These are phyloP conservation scores for Ramalina intermedia DNA, from an alignment of 495 filamentous ascomycete genomes.

Conservation along the genomic window DNA sequence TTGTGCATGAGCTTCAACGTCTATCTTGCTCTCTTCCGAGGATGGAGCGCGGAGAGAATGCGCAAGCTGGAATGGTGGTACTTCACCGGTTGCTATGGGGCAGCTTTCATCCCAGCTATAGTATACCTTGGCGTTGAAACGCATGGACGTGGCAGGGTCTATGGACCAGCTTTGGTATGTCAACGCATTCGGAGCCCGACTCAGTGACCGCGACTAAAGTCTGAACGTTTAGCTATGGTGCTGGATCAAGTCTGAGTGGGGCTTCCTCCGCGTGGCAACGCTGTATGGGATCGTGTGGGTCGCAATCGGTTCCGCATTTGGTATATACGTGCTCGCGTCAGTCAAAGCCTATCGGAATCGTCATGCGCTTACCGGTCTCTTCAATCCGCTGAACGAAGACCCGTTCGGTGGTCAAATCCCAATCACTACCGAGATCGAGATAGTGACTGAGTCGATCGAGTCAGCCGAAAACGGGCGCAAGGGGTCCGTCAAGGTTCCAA, in stretches of 20 bases:
- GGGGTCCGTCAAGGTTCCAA: neutral
- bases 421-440: constrained; percentile 40
- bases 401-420: constrained; percentile 40
- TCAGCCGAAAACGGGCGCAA: constrained; percentile 1
- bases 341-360: constrained; percentile 48
- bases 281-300: constrained; percentile 84
- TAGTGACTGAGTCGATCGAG: constrained; percentile 6
- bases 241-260: constrained; percentile 57
- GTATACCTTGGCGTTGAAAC: constrained; percentile 49
- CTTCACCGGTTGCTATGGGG: constrained; percentile 55
- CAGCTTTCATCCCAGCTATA: constrained; percentile 58
- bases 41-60: constrained; percentile 53
- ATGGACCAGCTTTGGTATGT: constrained; percentile 55
- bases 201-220: too few species aligned
- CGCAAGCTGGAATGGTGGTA: constrained; percentile 61
- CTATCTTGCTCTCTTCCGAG: constrained; percentile 70
- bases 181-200: too few species aligned
- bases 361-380: constrained; percentile 30
- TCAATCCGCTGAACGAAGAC: constrained; percentile 30
- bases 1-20: constrained; percentile 83
- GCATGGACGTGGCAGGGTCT: constrained; percentile 37
- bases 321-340: constrained; percentile 62
- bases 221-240: constrained; percentile 50
- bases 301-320: constrained; percentile 50
- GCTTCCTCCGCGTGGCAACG: constrained; percentile 55